Evolutionary conservation across 164 flowering plant species (phyloP).

Genomic region (Platanus orientalis): DNA sequence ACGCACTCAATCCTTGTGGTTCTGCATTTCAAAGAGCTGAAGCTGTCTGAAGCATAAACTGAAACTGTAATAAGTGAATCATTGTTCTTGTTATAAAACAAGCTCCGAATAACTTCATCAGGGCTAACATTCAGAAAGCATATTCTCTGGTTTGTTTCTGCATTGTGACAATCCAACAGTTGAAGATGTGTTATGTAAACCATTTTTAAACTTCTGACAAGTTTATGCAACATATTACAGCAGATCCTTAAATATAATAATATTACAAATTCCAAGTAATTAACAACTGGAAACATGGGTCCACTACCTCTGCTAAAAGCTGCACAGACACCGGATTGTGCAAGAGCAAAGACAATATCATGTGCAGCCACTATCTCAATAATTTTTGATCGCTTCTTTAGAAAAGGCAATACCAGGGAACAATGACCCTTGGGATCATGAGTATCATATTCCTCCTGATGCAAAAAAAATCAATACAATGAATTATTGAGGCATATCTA

Average conservation of each 20-base stretch:
- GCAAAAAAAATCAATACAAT: not conserved
- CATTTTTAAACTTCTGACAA: not conserved
- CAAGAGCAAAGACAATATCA: slow-evolving; percentile 96
- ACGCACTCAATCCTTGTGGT: slow-evolving; percentile 92
- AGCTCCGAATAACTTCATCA: slow-evolving; percentile 96
- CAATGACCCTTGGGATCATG: slow-evolving; percentile 94
- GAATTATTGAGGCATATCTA: not conserved
- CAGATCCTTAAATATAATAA: too few relatives aligned
- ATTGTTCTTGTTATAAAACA: slow-evolving; percentile 95
- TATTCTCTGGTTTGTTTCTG: slow-evolving; percentile 88
- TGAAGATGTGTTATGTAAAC: too few relatives aligned
- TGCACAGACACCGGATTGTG: slow-evolving; percentile 98
- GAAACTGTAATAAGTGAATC: slow-evolving; percentile 98
- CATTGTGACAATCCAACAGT: slow-evolving; percentile 14
- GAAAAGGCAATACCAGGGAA: slow-evolving; percentile 61
- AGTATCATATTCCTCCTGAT: slow-evolving; percentile 95
- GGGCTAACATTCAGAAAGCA: slow-evolving; percentile 91
- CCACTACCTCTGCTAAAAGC: slow-evolving; percentile 89
- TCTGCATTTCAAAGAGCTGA: slow-evolving; percentile 98
- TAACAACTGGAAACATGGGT: too few relatives aligned
- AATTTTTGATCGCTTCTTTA: slow-evolving; percentile 85
- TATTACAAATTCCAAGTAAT: too few relatives aligned
- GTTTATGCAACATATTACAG: too few relatives aligned
- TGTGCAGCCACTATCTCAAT: slow-evolving; percentile 97
- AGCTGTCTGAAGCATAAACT: slow-evolving; percentile 97